A percentile compares a stretch with the other conserved stretches of the same genome.
phyloP scores from a whole-genome alignment of 345 rosid genomes.

The Streptanthus diversifolius region DNA sequence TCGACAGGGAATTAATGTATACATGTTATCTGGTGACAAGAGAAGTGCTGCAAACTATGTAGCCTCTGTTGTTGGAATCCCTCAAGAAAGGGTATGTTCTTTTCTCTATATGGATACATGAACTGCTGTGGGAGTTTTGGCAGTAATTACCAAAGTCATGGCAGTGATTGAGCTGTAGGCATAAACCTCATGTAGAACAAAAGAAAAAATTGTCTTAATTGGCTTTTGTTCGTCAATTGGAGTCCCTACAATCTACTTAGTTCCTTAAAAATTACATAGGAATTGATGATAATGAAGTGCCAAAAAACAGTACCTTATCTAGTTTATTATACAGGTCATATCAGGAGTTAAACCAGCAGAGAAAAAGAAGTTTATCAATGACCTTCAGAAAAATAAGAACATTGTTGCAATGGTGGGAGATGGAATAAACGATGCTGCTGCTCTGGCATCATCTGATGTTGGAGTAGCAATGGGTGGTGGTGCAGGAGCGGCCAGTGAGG shows the following conservation, averaged over 20 bases:
- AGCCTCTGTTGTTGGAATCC: constrained; percentile 85
- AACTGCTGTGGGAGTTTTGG: neutral
- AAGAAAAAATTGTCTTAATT: neutral
- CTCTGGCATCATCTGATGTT: constrained; percentile 83
- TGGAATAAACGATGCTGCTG: constrained; percentile 97
- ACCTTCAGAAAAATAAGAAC: constrained; percentile 69
- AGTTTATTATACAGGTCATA: constrained; percentile 49
- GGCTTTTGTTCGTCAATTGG: neutral
- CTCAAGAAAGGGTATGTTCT: constrained; percentile 61
- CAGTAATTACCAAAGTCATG: neutral
- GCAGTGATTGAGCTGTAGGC: neutral
- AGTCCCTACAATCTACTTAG: neutral
- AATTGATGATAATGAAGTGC: neutral
- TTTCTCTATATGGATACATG: neutral
- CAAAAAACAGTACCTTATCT: neutral
- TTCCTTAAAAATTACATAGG: neutral
- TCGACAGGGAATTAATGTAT: constrained; percentile 66
- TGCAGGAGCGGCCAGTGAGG: constrained; percentile 97
- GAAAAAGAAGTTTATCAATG: constrained; percentile 65
- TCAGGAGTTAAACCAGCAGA: constrained; percentile 83
- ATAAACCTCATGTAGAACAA: neutral
- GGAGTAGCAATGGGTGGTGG: constrained; percentile 96
- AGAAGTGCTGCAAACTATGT: constrained; percentile 75
- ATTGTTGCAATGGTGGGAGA: constrained; percentile 95
- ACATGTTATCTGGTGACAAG: constrained; percentile 96